These are phyloP conservation scores for Sclerotiophoma versabilis DNA, from an alignment of 2,329 filamentous ascomycete genomes.

Conservation along the genomic window DNA sequence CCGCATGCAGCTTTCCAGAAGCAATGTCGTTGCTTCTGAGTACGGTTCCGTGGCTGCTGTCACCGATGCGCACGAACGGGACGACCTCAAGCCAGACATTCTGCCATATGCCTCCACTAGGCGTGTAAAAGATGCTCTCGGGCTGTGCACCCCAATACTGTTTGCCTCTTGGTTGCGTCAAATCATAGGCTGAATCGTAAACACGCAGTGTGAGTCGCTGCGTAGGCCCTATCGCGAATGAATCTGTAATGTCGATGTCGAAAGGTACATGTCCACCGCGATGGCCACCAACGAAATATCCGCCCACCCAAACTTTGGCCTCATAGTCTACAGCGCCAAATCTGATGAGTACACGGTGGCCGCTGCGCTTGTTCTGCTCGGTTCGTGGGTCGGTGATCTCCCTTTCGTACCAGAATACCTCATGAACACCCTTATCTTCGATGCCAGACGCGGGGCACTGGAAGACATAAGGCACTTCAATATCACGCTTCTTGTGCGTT, in stretches of 20 bases:
- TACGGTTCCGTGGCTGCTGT: constrained; percentile 66
- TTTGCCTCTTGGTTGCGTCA: constrained; percentile 71
- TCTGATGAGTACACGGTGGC: constrained; percentile 56
- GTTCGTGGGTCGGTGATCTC: constrained; percentile 59
- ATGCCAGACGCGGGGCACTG: constrained; percentile 70
- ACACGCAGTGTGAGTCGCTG: constrained; percentile 63
- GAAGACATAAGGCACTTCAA: constrained; percentile 71
- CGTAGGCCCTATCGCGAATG: constrained; percentile 28
- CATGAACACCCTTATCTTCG: constrained; percentile 67
- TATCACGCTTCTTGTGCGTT: constrained; percentile 58
- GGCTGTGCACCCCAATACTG: constrained; percentile 70
- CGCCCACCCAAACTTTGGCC: constrained; percentile 64
- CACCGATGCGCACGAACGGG: constrained; percentile 60
- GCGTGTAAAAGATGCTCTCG: constrained; percentile 67
- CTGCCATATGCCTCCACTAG: constrained; percentile 66
- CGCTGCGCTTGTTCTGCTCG: constrained; percentile 50
- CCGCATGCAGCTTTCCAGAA: constrained; percentile 59
- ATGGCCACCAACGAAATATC: constrained; percentile 61
- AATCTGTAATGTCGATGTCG: constrained; percentile 64
- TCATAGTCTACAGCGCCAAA: constrained; percentile 71
- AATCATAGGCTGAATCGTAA: constrained; percentile 68
- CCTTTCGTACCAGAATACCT: constrained; percentile 72
- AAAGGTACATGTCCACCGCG: constrained; percentile 66
- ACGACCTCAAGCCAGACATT: constrained; percentile 65
- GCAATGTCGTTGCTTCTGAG: constrained; percentile 63